Conservation (phyloP, 139 green algal species). For the Pleodorina starrii region DNA sequence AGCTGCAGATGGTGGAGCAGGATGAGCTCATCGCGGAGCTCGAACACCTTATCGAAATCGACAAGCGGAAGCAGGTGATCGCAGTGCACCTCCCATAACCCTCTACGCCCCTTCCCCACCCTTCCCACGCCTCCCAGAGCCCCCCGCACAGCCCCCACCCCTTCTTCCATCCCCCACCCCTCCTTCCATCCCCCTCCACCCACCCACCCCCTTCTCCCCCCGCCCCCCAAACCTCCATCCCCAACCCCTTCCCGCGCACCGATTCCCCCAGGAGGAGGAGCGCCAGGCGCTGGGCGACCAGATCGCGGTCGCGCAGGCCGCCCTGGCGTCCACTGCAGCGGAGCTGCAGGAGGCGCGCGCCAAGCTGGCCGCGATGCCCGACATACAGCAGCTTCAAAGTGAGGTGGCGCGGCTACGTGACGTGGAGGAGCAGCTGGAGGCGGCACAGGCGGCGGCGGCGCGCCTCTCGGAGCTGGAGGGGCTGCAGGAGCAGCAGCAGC, state of each 20-base stretch:
- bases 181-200: not conserved
- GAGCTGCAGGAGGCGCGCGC: constrained; percentile 14
- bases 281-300: not conserved
- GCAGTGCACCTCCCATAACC: too few species aligned
- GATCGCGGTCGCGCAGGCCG: not conserved
- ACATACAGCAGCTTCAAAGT: not conserved
- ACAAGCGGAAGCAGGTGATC: constrained; percentile 32
- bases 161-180: not conserved
- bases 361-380: constrained; percentile 5
- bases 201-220: not conserved
- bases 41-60: constrained; percentile 16
- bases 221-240: not conserved
- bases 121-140: not conserved
- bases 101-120: not conserved
- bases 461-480: not conserved
- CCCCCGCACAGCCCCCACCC: too few species aligned
- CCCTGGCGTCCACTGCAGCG: not conserved
- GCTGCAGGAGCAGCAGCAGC: constrained; percentile 2
- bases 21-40: constrained; percentile 48
- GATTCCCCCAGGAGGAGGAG: constrained; percentile 1
- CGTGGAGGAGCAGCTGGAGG: constrained; percentile 47
- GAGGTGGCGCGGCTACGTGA: constrained; percentile 50
- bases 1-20: constrained; percentile 53
- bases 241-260: not conserved
- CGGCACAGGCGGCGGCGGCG: not conserved